Conservation (phyloP, 306 rosid genomes). For the Castanospermum australe region DNA sequence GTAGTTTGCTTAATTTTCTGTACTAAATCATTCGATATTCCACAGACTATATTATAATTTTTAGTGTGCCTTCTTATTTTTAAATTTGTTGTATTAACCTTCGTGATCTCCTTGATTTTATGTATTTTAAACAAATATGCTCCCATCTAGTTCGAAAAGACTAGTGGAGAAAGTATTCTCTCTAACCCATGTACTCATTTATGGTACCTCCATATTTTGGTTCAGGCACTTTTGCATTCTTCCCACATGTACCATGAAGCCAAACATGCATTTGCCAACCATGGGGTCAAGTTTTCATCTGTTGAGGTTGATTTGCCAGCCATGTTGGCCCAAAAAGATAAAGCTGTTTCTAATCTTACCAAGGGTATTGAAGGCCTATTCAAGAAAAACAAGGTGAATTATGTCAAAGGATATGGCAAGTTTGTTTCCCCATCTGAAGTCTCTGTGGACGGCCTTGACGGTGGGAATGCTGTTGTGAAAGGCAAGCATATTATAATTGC, state of each 20-base stretch:
- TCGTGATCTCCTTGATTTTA: not conserved
- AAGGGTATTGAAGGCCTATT: conserved; percentile 91
- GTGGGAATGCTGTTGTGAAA: conserved; percentile 71
- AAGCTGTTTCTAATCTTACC: conserved; percentile 84
- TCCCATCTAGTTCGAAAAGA: not conserved
- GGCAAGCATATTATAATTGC: conserved; percentile 92
- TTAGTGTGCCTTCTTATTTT: not conserved
- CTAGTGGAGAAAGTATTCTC: not conserved
- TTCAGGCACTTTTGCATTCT: conserved; percentile 95
- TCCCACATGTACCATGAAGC: conserved; percentile 99
- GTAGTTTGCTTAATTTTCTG: not conserved
- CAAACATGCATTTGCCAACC: conserved; percentile 73
- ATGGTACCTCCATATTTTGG: conserved; percentile 3
- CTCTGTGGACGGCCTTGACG: conserved; percentile 78
- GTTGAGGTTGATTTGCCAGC: conserved; percentile 91
- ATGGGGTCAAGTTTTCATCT: conserved; percentile 82
- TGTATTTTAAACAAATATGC: not conserved
- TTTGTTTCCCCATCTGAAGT: conserved; percentile 80
- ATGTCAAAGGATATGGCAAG: conserved; percentile 95
- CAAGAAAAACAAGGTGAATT: conserved; percentile 95
- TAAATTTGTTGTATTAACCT: not conserved
- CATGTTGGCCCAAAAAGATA: conserved; percentile 93
- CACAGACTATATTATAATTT: not conserved
- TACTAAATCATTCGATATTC: not conserved
- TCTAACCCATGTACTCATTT: conserved; percentile 13